Percentiles rank a stretch among this genome's conserved stretches.
Conservation (phyloP, 495 filamentous ascomycete species). For the Penicillium bovifimosum region DNA sequence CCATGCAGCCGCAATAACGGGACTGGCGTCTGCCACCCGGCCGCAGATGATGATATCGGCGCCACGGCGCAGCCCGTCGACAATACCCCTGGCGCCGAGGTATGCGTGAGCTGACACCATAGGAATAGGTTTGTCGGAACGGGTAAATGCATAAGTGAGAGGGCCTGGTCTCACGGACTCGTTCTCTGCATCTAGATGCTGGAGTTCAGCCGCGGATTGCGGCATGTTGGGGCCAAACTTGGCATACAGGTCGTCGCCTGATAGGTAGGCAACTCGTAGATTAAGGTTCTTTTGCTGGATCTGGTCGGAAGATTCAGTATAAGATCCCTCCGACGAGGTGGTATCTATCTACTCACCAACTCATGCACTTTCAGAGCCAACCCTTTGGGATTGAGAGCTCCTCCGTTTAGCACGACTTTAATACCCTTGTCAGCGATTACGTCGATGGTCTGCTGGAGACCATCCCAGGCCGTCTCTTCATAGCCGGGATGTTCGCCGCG, state of each 20-base stretch:
- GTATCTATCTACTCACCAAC: slow-evolving; percentile 18
- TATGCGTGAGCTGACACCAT: slow-evolving; percentile 36
- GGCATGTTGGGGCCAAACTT: slow-evolving; percentile 26
- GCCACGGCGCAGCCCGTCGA: slow-evolving; percentile 35
- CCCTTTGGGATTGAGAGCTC: slow-evolving; percentile 38
- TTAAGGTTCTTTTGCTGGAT: slow-evolving; percentile 22
- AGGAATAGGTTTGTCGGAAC: slow-evolving; percentile 9
- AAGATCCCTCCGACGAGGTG: background rate
- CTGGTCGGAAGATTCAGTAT: background rate
- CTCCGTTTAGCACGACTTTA: slow-evolving; percentile 43
- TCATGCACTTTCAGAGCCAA: slow-evolving; percentile 34
- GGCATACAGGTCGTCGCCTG: slow-evolving; percentile 40
- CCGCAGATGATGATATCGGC: slow-evolving; percentile 53
- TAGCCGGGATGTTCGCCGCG: slow-evolving; percentile 36
- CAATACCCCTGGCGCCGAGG: slow-evolving; percentile 44
- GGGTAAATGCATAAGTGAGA: slow-evolving; percentile 23
- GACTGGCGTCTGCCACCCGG: slow-evolving; percentile 46
- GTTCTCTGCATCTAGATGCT: slow-evolving; percentile 33
- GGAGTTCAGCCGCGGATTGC: slow-evolving; percentile 21
- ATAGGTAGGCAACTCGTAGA: slow-evolving; percentile 42
- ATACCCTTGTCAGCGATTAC: slow-evolving; percentile 38
- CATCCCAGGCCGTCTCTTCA: slow-evolving; percentile 42
- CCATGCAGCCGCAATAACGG: slow-evolving; percentile 42
- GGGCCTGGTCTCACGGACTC: slow-evolving; percentile 6
- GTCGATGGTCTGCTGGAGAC: slow-evolving; percentile 39